Evolutionary conservation across 192 early-diverging fungal genomes (phyloP).

Genomic region (Cetraspora pellucida): DNA sequence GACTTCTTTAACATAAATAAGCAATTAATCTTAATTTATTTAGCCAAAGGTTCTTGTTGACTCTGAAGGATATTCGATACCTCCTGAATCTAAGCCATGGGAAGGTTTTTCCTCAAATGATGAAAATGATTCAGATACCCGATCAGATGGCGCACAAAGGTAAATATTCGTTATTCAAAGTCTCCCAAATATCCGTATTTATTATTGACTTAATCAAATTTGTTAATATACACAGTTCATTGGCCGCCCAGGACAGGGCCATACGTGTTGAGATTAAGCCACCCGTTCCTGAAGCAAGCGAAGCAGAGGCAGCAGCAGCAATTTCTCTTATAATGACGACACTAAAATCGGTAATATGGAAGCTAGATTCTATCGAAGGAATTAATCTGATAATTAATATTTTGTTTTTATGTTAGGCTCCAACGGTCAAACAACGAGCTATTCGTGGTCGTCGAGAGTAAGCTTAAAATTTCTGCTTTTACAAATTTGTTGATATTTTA

Average conservation of each 20-base stretch:
- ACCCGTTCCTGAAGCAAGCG: constrained; percentile 35
- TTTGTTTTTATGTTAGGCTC: not conserved
- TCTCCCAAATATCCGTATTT: not conserved
- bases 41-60: constrained; percentile 48
- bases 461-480: not conserved
- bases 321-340: constrained; percentile 40
- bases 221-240: not conserved
- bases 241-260: constrained; percentile 2
- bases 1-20: too few relatives aligned
- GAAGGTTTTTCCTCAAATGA: constrained; percentile 29
- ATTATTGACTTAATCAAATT: not conserved
- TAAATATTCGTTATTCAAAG: not conserved
- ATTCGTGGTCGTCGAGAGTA: constrained; percentile 46
- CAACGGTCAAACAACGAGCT: not conserved
- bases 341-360: constrained; percentile 36
- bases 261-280: constrained; percentile 49
- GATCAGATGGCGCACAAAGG: constrained; percentile 43
- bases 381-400: not conserved
- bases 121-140: constrained; percentile 44
- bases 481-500: too few relatives aligned
- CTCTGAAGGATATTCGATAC: constrained; percentile 56
- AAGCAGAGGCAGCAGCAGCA: constrained; percentile 34
- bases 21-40: not conserved
- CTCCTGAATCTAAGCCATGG: constrained; percentile 51
- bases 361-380: not conserved